Conservation (phyloP, 2,329 filamentous ascomycete genomes). For the Stylonectria norvegica region DNA sequence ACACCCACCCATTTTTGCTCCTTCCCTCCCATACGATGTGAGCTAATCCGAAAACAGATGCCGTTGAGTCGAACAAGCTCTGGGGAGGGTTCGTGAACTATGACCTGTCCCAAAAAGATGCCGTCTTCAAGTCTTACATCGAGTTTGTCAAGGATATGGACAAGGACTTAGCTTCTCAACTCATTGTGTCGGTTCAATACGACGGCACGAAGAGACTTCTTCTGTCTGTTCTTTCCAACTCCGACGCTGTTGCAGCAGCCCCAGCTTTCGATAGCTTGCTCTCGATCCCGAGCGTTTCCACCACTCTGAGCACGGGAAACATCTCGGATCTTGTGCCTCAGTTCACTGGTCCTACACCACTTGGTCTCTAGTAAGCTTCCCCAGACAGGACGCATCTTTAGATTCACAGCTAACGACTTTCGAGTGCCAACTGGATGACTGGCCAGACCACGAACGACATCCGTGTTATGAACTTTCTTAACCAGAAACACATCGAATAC, state of each 20-base stretch:
- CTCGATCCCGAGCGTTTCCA: slow-evolving; percentile 19
- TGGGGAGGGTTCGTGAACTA: slow-evolving; percentile 30
- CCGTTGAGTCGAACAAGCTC: slow-evolving; percentile 21
- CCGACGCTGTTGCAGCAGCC: slow-evolving; percentile 19
- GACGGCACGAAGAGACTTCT: slow-evolving; percentile 14
- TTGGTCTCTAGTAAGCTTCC: slow-evolving; percentile 24
- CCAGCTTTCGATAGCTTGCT: slow-evolving; percentile 25
- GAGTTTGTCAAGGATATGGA: slow-evolving; percentile 28
- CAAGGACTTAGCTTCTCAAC: slow-evolving; percentile 26
- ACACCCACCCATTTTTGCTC: background rate
- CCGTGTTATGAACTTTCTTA: slow-evolving; percentile 30
- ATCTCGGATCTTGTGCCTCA: slow-evolving; percentile 29
- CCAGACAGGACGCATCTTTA: rapidly evolving
- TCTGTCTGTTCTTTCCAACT: slow-evolving; percentile 26
- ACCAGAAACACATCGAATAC: slow-evolving; percentile 28
- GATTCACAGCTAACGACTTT: background rate
- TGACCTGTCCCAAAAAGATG: slow-evolving; percentile 19
- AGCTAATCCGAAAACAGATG: slow-evolving; percentile 11
- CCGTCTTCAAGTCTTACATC: slow-evolving; percentile 27
- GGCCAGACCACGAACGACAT: slow-evolving; percentile 28
- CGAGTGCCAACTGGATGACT: slow-evolving; percentile 31
- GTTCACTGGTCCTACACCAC: slow-evolving; percentile 31
- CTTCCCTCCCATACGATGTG: background rate
- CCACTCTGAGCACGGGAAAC: slow-evolving; percentile 20
- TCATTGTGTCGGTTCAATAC: slow-evolving; percentile 26